A percentile compares a stretch with the other conserved stretches of the same genome.
Evolutionary conservation across 768 basidiomycete species (phyloP).

Genomic region (Cyathus striatus): DNA sequence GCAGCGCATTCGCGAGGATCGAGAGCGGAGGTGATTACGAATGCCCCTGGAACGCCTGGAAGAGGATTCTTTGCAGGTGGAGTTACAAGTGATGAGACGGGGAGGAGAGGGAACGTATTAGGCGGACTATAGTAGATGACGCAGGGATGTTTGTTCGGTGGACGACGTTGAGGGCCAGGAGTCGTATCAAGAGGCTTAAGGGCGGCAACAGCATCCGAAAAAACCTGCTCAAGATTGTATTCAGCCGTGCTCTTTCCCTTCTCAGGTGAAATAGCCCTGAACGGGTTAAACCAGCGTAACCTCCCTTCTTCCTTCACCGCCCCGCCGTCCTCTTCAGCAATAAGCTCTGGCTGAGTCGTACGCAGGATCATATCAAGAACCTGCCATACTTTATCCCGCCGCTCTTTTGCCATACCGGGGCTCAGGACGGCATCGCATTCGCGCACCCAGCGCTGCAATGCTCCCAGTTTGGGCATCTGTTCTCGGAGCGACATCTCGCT

Average conservation of each 20-base stretch:
- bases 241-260: constrained; percentile 7
- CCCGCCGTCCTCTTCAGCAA: constrained; percentile 12
- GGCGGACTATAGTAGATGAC: constrained; percentile 41
- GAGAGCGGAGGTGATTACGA: constrained; percentile 44
- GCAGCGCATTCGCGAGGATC: constrained; percentile 35
- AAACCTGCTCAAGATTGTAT: constrained; percentile 7
- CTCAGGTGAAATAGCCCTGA: constrained; percentile 20
- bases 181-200: constrained; percentile 28
- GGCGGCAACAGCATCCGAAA: constrained; percentile 9
- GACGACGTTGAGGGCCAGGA: constrained; percentile 42
- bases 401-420: constrained; percentile 29
- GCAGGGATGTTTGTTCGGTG: constrained; percentile 47
- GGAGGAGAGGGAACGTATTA: constrained; percentile 23
- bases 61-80: constrained; percentile 29
- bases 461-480: constrained; percentile 44
- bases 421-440: constrained; percentile 50
- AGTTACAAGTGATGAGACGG: constrained; percentile 14
- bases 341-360: constrained; percentile 33
- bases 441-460: constrained; percentile 51
- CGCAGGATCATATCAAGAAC: constrained; percentile 47
- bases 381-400: constrained; percentile 37
- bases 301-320: constrained; percentile 20
- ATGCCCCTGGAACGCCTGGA: constrained; percentile 40
- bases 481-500: constrained; percentile 44
- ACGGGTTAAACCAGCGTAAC: constrained; percentile 28